Base-by-base conservation (phyloP, 139 green algal genomes). In the Chlorella sp. region DNA sequence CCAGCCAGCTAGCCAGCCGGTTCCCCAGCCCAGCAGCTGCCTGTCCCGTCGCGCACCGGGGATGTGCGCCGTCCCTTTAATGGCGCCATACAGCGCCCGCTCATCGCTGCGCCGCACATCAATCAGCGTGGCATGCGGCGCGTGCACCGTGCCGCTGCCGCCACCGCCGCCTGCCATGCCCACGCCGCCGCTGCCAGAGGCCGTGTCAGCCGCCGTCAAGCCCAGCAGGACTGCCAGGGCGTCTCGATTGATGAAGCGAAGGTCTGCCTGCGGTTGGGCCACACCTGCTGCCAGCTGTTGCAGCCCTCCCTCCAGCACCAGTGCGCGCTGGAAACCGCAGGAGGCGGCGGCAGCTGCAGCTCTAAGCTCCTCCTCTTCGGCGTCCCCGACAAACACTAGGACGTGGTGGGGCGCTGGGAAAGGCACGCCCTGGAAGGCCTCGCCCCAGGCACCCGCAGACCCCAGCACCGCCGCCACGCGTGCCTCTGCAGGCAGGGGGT, bases 21-120 rank as follows among this genome's bases (percentile, higher is more conserved):
- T 30, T 15, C 60, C 2, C 77, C 37, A 34, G 37, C 37, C 37
- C 48, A 57, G 48, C 48, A 5, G 48, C 48, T 57, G 48, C 48
- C 64, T 71, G 21, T 1, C 1, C 82, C 61, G 34, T 21, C 0
- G 18, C 75, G 9, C 84, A 87, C 80, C 93, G 75, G 94, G 94
- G 30, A 96, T 83, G 80, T 96, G 89, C 66, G 71, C 39, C 32
- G 91, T 89, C 57, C 94, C 94, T 14, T 88, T 90, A 53, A 98
- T 97, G 39, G 87, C 83, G 24, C 96, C 96, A 83, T 96, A 98
- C 53, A 98, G 90, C 26, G 92, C 81, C 21, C 96, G 91, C 91
- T 98, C 96, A 82, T 98, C 96, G 73, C 95, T 92, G 21, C 96
- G 89, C 66, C 96, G 90, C 73, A 98, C 86, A 89, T 98, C 96